phyloP scores from a whole-genome alignment of 176 grass and related monocot genomes.

The barley (Hordeum vulgare) region MorexV3_pseudomolecules_assembly NC_058520.1:476239710-476240209 shows the following conservation, averaged over 20 bases:
- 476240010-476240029: background rate
- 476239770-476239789: background rate
- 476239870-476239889: slow-evolving; percentile 45
- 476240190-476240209: background rate
- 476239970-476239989: background rate
- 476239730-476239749: slow-evolving; percentile 53
- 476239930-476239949: background rate
- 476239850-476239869: slow-evolving; percentile 48
- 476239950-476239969: background rate
- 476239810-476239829: background rate
- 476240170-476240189: slow-evolving; percentile 6
- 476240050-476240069: slow-evolving; percentile 39
- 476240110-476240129: slow-evolving; percentile 7
- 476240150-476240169: slow-evolving; percentile 54
- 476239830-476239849: slow-evolving; percentile 6
- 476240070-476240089: slow-evolving; percentile 26
- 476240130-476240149: slow-evolving; percentile 35
- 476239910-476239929: background rate
- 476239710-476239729: slow-evolving; percentile 29
- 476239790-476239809: background rate
- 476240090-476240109: slow-evolving; percentile 20
- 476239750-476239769: slow-evolving; percentile 71
- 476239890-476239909: slow-evolving; percentile 13
- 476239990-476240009: background rate
- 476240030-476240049: slow-evolving; percentile 17